Base-by-base conservation (phyloP, 2,329 filamentous ascomycete species). In the Calcarisporium arbuscula region DNA sequence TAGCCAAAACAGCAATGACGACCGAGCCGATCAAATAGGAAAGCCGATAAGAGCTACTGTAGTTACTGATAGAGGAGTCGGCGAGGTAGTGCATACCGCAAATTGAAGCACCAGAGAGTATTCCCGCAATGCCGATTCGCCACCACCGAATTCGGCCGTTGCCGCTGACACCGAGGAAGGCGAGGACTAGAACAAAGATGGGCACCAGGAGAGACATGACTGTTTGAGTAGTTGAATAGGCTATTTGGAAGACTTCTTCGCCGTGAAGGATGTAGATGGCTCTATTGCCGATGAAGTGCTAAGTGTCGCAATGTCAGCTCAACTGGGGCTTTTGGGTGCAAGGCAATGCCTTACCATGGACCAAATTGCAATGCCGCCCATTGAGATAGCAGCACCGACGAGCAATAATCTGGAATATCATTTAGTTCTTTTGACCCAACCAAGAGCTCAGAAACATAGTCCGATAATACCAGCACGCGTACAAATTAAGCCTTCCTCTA, bases 1-100 rank as follows among this genome's bases (percentile, higher is more conserved):
- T 87, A 4, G 83, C 82, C 6, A 74, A 68, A 2, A 85, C 69
- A 5, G 86, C 81, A 42, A 92, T 86, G 28, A 82, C 50, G 16
- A 76, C 74, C 5, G 86, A 75, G 3, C 80, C 83, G 5, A 80
- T 61, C 8, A 94, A 70, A 49, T 78, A 76, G 16, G 60, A 61
- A 11, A 63, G 50, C 6, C 60, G 54, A 46, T 88, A 87, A 9
- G 64, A 58, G 49, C 82, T 78, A 8, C 52, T 58, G 53, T 90
- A 94, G 54, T 92, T 90, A 21, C 70, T 69, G 39, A 89, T 86
- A 28, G 85, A 85, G 17, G 82, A 73, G 52, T 92, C 86, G 14
- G 85, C 85, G 14, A 90, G 65, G 50, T 90, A 92, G 56, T 92
- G 84, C 85, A 92, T 90, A 23, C 81, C 82, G 38, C 81, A 85